phyloP scores from a whole-genome alignment of 345 rosid genomes.

The Bruguiera sexangula region DNA sequence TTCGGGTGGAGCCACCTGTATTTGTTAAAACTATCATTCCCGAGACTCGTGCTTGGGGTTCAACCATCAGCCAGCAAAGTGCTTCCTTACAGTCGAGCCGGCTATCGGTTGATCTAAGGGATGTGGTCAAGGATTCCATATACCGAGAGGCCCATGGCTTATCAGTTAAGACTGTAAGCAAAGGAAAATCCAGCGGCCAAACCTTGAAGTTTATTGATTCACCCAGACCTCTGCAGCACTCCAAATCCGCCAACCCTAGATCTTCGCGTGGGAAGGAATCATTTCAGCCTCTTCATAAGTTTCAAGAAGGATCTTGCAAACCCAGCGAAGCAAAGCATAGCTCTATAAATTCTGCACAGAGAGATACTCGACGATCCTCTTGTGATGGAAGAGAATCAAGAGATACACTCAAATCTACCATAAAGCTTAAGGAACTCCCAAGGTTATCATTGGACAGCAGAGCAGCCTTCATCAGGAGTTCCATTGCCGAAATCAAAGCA shows the following conservation, averaged over 20 bases:
- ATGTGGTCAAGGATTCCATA: constrained; percentile 56
- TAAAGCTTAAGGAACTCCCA: constrained; percentile 74
- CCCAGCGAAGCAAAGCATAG: constrained; percentile 37
- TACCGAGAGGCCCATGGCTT: constrained; percentile 56
- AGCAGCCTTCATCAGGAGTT: constrained; percentile 43
- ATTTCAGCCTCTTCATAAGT: constrained; percentile 35
- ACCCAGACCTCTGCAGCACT: constrained; percentile 57
- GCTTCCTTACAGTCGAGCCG: constrained; percentile 31
- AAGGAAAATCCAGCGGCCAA: constrained; percentile 32
- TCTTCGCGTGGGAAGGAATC: constrained; percentile 43
- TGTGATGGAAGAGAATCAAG: constrained; percentile 73
- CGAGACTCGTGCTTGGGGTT: constrained; percentile 23
- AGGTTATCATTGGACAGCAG: constrained; percentile 89
- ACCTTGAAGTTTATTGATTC: constrained; percentile 58
- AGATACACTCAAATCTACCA: constrained; percentile 43
- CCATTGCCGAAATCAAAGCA: constrained; percentile 36
- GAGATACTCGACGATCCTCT: constrained; percentile 76
- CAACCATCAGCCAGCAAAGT: constrained; percentile 28
- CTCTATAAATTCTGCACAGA: constrained; percentile 31
- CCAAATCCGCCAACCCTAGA: constrained; percentile 44
- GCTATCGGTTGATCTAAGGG: constrained; percentile 46
- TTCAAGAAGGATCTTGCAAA: constrained; percentile 27
- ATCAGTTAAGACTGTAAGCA: constrained; percentile 34
- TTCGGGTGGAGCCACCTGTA: constrained; percentile 43
- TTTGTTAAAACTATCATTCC: constrained; percentile 26